These are phyloP conservation scores for Simplicillium sp. DNA, from an alignment of 2,329 filamentous ascomycete species.

Conservation along the genomic window DNA sequence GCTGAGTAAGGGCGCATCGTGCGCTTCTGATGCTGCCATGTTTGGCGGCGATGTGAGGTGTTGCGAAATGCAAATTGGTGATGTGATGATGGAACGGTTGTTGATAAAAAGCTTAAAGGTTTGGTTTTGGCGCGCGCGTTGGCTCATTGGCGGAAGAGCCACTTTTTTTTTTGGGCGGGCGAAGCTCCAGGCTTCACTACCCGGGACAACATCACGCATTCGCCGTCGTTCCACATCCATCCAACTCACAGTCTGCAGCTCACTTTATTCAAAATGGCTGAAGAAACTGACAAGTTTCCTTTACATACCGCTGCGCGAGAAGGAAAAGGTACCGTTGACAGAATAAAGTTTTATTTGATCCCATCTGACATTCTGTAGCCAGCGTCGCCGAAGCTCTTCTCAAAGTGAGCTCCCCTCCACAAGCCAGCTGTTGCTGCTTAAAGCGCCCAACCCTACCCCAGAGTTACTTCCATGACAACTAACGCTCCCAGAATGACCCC, in stretches of 20 bases:
- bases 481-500: conserved; percentile 55
- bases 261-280: conserved; percentile 15
- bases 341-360: not conserved
- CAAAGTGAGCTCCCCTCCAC: conserved; percentile 13
- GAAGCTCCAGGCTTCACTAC: not conserved
- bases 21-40: conserved; percentile 25
- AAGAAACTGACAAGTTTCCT: conserved; percentile 56
- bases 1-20: conserved; percentile 23
- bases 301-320: conserved; percentile 83
- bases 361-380: conserved; percentile 32
- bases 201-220: not conserved
- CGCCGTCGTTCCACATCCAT: no score
- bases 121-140: not conserved
- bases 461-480: no score
- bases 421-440: no score
- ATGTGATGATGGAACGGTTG: conserved; percentile 5
- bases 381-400: conserved; percentile 56
- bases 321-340: conserved; percentile 57
- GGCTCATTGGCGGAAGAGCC: not conserved
- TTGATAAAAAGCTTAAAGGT: conserved; percentile 1
- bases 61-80: not conserved
- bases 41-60: not conserved
- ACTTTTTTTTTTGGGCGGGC: not conserved
- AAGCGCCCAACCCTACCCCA: not conserved
- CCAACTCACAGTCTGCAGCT: no score